Evolutionary conservation across 495 filamentous ascomycete species (phyloP), one percentile per base, ranked within the genome.

Genomic region (Evansstolkia leycettana): DNA sequence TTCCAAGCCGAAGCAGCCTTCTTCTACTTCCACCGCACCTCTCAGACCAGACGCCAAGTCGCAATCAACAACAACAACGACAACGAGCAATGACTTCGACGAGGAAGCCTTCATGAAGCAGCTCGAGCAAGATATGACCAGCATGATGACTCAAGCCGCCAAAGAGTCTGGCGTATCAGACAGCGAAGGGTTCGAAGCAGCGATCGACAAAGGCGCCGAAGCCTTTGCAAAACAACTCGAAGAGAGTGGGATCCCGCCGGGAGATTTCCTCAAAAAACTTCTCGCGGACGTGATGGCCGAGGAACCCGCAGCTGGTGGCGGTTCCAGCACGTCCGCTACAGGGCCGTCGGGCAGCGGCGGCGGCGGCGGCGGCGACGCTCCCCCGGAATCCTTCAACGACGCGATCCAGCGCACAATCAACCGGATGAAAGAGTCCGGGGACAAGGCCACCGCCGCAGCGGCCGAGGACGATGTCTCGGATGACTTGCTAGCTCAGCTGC

Each of bases 381-480:
- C 52, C 18, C 33, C 54, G 8, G 75, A 79, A 9, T 72, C 73
- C 10, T 98, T 98, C 56, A 85, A 88, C 52, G 84, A 90, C 37
- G 88, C 84, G 3, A 96, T 98, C 48, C 73, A 76, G 31, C 73
- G 73, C 36, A 94, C 89, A 0, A 93, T 95, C 77, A 80, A 92
- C 57, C 80, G 90, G 20, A 94, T 98, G 84, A 82, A 90, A 42
- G 66, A 73, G 25, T 90, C 84, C 0, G 83, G 80, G 3, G 80
- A 86, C 17, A 73, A 84, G 42, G 86, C 90, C 9, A 80, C 76
- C 0, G 81, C 82, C 7, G 83, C 88, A 0, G 84, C 82, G 1
- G 64, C 68, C 18, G 60, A 78, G 3, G 70, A 79, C 15, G 76
- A 78, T 32, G 62, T 73, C 7, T 62, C 72, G 0, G 83, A 92